Evolutionary conservation across 2,329 filamentous ascomycete genomes (phyloP), one percentile per base, ranked within the genome.

Genomic region (Fusarium neocosmosporiellum): DNA sequence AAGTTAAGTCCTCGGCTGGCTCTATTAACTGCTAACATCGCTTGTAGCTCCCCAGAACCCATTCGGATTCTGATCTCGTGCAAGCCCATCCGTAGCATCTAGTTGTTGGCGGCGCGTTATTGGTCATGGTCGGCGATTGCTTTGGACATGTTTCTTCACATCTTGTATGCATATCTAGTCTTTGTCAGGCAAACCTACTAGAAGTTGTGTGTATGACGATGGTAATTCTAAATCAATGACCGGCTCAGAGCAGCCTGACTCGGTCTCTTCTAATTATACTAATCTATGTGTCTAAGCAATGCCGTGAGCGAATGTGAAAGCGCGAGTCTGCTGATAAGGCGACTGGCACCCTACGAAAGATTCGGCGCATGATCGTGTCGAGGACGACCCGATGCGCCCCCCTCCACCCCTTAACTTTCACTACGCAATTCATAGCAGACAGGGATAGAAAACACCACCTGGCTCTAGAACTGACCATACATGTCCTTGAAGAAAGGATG

Each of bases 1-100:
- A 92, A 93, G 96, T 95, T 43, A 29, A 18, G 58, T 43, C n/a
- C 14, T 31, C 50, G 20, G 6, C 34, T 46, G 46, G 18, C 11
- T 63, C 34, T 54, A 34, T 5, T 13, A 7, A 58, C n/a, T 63
- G 54, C 73, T 80, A 50, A 80, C 65, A 36, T 50, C 59, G 31
- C 24, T 16, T 48, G 18, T 39, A 88, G 87, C 87, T 33, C 87
- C 87, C 14, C 81, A 88, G 69, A 88, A 88, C 70, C 87, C 87
- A 2, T 88, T 88, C 72, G 87, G 87, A 24, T 88, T 88, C 72
- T 86, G 76, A 78, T 65, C 11, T 33, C 43, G 53, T 37, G 50
- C 41, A 53, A 43, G 43, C 48, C 61, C 36, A 29, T 48, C 29
- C 43, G 22, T 59, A 27, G 37, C n/a, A 50, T 63, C 43, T 57